Evolutionary conservation across 1,139 yeast genomes (phyloP).

Genomic region (Lodderomyces oxycetoniae): DNA sequence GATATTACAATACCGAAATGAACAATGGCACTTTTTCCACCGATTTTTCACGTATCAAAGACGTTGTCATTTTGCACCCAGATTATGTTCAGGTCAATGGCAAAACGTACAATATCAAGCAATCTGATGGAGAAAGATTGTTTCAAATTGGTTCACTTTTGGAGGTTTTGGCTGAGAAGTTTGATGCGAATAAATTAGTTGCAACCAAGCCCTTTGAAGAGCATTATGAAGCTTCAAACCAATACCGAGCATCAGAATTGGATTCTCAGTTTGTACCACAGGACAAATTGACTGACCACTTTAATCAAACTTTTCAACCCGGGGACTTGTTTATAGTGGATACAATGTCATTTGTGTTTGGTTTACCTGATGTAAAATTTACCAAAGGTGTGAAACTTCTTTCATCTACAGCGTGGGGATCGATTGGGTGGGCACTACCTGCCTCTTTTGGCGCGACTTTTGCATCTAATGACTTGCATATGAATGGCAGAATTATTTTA

Average conservation of each 20-base stretch:
- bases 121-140: slow-evolving; percentile 17
- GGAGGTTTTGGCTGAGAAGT: slow-evolving; percentile 10
- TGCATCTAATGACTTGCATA: slow-evolving; percentile 55
- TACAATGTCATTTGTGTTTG: slow-evolving; percentile 76
- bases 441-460: slow-evolving; percentile 75
- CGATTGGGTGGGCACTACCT: slow-evolving; percentile 85
- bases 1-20: slow-evolving; percentile 49
- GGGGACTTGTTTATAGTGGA: slow-evolving; percentile 69
- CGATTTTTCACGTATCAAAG: slow-evolving; percentile 20
- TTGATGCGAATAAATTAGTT: slow-evolving; percentile 7
- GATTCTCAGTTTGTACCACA: slow-evolving; percentile 24
- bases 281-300: slow-evolving; percentile 27
- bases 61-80: slow-evolving; percentile 29
- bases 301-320: slow-evolving; percentile 40
- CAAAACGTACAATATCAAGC: slow-evolving; percentile 20
- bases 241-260: slow-evolving; percentile 7
- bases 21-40: slow-evolving; percentile 44
- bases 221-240: slow-evolving; percentile 5
- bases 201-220: slow-evolving; percentile 5
- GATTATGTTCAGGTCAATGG: slow-evolving; percentile 31
- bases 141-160: slow-evolving; percentile 23
- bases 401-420: slow-evolving; percentile 70
- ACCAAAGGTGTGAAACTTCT: slow-evolving; percentile 49
- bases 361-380: slow-evolving; percentile 56
- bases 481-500: slow-evolving; percentile 54